phyloP scores from a whole-genome alignment of 495 filamentous ascomycete species.

The Bombardia bombarda region DNA sequence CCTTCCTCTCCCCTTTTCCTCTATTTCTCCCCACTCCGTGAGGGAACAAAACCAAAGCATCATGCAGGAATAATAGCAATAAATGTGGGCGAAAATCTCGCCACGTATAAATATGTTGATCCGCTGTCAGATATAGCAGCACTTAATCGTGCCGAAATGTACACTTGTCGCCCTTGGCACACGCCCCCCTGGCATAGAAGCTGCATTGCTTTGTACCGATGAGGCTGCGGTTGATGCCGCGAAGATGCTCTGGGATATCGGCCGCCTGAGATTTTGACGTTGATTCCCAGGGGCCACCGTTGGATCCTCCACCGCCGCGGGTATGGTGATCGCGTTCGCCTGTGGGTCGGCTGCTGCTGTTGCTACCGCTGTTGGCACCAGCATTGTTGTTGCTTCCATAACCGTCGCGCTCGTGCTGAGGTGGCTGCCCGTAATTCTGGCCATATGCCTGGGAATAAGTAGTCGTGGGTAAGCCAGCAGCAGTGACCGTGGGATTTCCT shows the following conservation, averaged over 20 bases:
- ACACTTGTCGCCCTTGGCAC: conserved; percentile 76
- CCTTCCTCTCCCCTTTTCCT: no score
- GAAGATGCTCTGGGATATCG: conserved; percentile 26
- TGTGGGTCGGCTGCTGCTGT: conserved; percentile 5
- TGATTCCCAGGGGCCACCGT: neutral
- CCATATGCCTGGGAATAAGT: neutral
- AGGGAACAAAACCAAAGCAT: no score
- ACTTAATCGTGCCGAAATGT: conserved; percentile 71
- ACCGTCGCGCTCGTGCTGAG: conserved; percentile 6
- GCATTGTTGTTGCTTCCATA: conserved; percentile 4
- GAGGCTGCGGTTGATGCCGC: conserved; percentile 33
- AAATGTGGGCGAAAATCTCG: no score
- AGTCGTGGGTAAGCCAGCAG: neutral
- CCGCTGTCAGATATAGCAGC: no score
- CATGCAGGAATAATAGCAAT: no score
- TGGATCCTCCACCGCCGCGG: conserved; percentile 1
- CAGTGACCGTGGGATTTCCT: no score
- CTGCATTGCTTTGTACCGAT: conserved; percentile 58
- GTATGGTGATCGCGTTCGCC: conserved; percentile 15
- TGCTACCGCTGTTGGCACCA: conserved; percentile 9
- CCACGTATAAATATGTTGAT: no score
- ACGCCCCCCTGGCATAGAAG: conserved; percentile 73
- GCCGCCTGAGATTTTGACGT: neutral
- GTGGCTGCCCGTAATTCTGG: conserved; percentile 5
- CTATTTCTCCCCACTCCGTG: no score